Evolutionary conservation across 192 early-diverging fungal species (phyloP), one percentile per base, ranked within the genome.

Genomic region (Podila verticillata): DNA sequence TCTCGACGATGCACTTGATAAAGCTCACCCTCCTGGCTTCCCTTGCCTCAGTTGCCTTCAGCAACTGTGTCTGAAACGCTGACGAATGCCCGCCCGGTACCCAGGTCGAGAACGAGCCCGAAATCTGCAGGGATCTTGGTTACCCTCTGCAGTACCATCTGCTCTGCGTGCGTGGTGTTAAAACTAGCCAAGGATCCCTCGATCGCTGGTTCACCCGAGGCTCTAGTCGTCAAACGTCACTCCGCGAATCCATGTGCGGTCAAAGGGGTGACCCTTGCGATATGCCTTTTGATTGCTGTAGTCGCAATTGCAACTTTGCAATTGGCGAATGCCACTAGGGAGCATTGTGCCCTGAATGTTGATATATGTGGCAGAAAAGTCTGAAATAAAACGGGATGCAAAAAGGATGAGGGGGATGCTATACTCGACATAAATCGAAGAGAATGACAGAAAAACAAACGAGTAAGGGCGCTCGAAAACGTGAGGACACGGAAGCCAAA

Each of bases 151-250:
- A 62, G 5, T 62, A 62, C 22, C 61, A 26, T 39, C 22, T 62
- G 5, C 61, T 62, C 61, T 62, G 61, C 61, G 58, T 60, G 58
- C 10, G 58, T 9, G 58, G 58, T 28, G 58, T 0, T 20, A 0
- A 31, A 10, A 1, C 58, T 60, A 28, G 31, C 31, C 29, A 2
- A 10, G 29, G 13, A 32, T 34, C 58, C 15, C 58, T 28, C 29
- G 58, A 60, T 60, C 58, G 58, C 29, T 60, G 58, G 58, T 60
- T 60, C 58, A 28, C 58, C 28, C 58, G 58, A 17, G 58, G 58
- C 58, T 60, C 58, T 30, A 28, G 58, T 31, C 58, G 58, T 60
- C 58, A 31, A 60, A 7, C 58, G 0, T 60, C 31, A 2, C 9
- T 60, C 10, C 58, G 31, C 58, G 17, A 60, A 19, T 19, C 58